Base-by-base conservation (phyloP, 2,329 filamentous ascomycete genomes). In the Stemphylium vesicarium region DNA sequence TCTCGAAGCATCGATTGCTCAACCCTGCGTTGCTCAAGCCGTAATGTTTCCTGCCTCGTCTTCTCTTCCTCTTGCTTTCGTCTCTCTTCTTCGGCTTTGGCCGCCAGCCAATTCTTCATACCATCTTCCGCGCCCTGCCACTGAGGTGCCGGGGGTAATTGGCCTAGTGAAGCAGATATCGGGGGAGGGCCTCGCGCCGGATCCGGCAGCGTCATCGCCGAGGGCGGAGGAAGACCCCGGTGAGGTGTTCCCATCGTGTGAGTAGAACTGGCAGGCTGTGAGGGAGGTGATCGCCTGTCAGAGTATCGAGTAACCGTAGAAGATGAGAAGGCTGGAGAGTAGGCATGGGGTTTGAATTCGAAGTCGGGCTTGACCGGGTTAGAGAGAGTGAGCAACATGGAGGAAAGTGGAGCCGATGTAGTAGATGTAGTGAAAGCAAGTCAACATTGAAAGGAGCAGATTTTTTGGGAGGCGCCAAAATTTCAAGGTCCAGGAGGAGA, bases 31-130 rank as follows among this genome's bases (percentile, higher is more conserved):
- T 82, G 80, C 66, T 83, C 81, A 40, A 82, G 71, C 57, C 75
- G 71, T 42, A 80, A 69, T 15, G 72, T 74, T 64, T 82, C 81
- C 65, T 84, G 81, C 57, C 78, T 77, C 43, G 81, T 82, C 71
- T 76, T 80, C 61, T 83, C 80, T 65, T 83, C 81, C 67, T 83
- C 81, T 71, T 82, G 80, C 70, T 78, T 81, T 53, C 80, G 75
- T 70, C 77, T 79, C 57, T 83, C 81, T 68, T 83, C 81, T 67
- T 83, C 81, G 13, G 80, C 76, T 68, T 81, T 83, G 16, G 80
- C 79, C 10, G 73, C 70, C 18, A 83, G 71, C 79, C 80, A 83
- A 50, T 79, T 79, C 56, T 80, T 79, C 77, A 81, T 81, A 16
- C 78, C 77, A 46, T 83, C 81, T 59, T 83, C 81, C 37, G 80